phyloP scores from a whole-genome alignment of 2,329 filamentous ascomycete genomes.

The Talaromyces sp. region DNA sequence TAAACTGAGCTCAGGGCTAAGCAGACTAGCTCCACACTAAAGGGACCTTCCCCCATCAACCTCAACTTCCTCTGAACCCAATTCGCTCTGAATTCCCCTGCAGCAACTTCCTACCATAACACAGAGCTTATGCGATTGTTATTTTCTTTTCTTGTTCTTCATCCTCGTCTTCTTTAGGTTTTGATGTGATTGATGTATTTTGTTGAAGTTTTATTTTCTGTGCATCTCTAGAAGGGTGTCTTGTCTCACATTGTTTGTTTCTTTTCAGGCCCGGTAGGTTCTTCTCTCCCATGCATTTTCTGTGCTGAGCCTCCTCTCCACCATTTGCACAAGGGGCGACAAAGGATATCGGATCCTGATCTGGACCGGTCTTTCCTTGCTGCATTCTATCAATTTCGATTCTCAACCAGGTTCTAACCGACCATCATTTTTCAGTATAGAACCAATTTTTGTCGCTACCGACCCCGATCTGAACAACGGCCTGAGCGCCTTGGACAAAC shows the following conservation, averaged over 20 bases:
- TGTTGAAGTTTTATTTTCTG: not conserved
- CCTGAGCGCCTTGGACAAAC: slow-evolving; percentile 10
- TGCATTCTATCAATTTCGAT: not conserved
- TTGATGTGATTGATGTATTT: not conserved
- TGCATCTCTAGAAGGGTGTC: not conserved
- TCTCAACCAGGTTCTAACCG: not conserved
- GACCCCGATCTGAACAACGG: not conserved
- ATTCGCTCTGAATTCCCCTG: slow-evolving; percentile 9
- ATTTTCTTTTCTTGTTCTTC: not conserved
- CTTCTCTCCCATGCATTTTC: slow-evolving; percentile 2
- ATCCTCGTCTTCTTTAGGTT: not conserved
- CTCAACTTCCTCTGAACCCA: not conserved
- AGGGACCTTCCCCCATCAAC: slow-evolving; percentile 4
- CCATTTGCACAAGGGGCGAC: not conserved
- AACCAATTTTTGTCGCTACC: not conserved
- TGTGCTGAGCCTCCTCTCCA: not conserved
- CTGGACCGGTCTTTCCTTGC: not conserved
- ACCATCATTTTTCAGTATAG: not conserved
- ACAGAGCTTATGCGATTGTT: slow-evolving; percentile 1
- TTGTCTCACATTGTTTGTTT: not conserved
- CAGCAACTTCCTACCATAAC: slow-evolving; percentile 4
- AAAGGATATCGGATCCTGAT: not conserved
- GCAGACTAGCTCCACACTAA: slow-evolving; percentile 2
- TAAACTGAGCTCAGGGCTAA: not conserved
- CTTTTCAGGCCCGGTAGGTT: not conserved